Evolutionary conservation across 805 yeast genomes (phyloP), one percentile per base, ranked within the genome.

Genomic region (Starmerella apicola): DNA sequence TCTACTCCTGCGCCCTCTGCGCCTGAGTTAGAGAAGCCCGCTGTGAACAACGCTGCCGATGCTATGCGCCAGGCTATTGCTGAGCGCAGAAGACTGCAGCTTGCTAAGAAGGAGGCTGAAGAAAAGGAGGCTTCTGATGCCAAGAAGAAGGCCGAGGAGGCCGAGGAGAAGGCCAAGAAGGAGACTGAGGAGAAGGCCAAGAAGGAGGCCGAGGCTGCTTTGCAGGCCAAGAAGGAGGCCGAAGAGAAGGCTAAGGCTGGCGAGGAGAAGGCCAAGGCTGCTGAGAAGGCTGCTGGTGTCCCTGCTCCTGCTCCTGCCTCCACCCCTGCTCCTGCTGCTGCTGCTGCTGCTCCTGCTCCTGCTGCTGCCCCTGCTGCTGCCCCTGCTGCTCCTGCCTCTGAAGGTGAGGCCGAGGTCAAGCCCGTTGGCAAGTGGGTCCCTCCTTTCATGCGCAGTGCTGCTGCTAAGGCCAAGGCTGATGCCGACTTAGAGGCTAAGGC

Each of bases 221-320:
- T 16, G 29, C 24, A 35, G 16, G 45, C 42, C 15, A 35, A 28
- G 8, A 21, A 28, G 43, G 21, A 15, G 9, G 34, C 41, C 32
- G 17, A 18, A 13, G 39, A 36, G 29, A 36, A 39, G 31, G 19
- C 36, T 15, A 36, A 36, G 38, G 33, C 39, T 4, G 22, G 26
- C 13, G 28, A 27, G 21, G 24, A 22, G 32, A 30, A 34, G 28
- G 36, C 34, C 9, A 50, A 44, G 27, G 47, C 43, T 21, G 45
- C 36, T 28, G 33, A 37, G 1, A 27, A 38, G 21, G 15, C 38
- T 28, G 41, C 24, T 5, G 34, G 42, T 12, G 45, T 39, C 23
- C 42, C 52, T 30, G 59, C 55, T 36, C 52, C 55, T 27, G 38
- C 45, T 5, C 46, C 33, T 30, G 33, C 15, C 15, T 5, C n/a